These are phyloP conservation scores for Ambrosiella xylebori DNA, from an alignment of 2,329 filamentous ascomycete genomes.

Conservation along the genomic window DNA sequence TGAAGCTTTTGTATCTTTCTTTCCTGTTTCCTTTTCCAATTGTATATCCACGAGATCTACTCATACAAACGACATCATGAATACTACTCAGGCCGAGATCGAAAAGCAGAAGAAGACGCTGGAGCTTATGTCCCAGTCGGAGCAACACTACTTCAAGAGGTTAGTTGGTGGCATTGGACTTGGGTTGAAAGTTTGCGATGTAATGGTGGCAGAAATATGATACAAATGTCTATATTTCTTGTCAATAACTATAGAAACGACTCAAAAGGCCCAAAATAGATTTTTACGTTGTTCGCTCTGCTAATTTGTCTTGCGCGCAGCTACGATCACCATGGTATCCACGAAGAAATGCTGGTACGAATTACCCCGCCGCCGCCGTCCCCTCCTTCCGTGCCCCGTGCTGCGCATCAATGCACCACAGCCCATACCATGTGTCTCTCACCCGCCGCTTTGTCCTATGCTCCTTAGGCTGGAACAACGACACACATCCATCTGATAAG, in stretches of 20 bases:
- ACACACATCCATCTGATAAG: no score
- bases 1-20: neutral
- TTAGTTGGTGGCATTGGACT: slow-evolving; percentile 22
- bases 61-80: slow-evolving; percentile 14
- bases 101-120: slow-evolving; percentile 45
- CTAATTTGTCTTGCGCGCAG: slow-evolving; percentile 26
- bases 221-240: slow-evolving; percentile 2
- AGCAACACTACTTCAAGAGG: slow-evolving; percentile 99
- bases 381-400: neutral
- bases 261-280: no score
- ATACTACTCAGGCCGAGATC: slow-evolving; percentile 39
- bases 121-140: slow-evolving; percentile 71
- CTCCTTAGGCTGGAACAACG: no score
- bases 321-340: slow-evolving; percentile 98
- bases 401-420: no score
- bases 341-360: slow-evolving; percentile 95
- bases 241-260: no score
- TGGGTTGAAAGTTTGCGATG: neutral
- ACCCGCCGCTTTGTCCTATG: no score
- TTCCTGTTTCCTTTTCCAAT: neutral
- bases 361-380: neutral
- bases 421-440: no score
- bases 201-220: neutral
- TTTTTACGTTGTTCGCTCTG: no score
- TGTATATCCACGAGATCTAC: neutral